These are phyloP conservation scores for Baudoinia panamericana DNA, from an alignment of 495 filamentous ascomycete species.

Conservation along the genomic window DNA sequence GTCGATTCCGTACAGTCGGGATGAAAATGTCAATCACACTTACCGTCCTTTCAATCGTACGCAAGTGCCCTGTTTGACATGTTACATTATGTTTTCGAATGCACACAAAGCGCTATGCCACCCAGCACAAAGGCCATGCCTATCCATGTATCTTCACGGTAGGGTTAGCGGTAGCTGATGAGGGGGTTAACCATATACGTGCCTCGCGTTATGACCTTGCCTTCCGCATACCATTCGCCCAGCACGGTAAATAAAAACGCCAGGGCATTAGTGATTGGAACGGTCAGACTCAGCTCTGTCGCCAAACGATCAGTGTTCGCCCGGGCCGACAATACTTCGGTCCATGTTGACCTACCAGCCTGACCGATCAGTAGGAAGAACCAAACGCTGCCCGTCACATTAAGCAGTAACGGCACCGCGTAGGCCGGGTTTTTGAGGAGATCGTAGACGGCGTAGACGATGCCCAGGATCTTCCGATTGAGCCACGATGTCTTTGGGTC, in stretches of 20 bases:
- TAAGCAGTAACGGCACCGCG: constrained; percentile 71
- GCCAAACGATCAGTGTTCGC: neutral
- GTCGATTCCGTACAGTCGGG: too few relatives aligned
- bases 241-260: constrained; percentile 92
- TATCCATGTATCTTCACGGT: constrained; percentile 63
- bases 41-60: too few relatives aligned
- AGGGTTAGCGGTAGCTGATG: neutral
- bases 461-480: constrained; percentile 40
- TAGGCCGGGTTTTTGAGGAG: constrained; percentile 70
- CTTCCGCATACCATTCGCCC: constrained; percentile 89
- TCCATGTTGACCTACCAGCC: constrained; percentile 65
- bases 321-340: neutral
- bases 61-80: too few relatives aligned
- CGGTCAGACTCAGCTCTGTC: constrained; percentile 77
- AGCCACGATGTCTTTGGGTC: constrained; percentile 38
- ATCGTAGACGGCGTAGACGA: constrained; percentile 62
- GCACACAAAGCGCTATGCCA: constrained; percentile 80
- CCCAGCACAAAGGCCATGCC: constrained; percentile 70
- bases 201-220: constrained; percentile 73
- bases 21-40: too few relatives aligned
- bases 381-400: constrained; percentile 91
- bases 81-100: constrained; percentile 33
- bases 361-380: constrained; percentile 91
- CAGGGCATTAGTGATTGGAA: constrained; percentile 85
- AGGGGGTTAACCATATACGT: constrained; percentile 19